Evolutionary conservation across 192 early-diverging fungal genomes (phyloP), one percentile per base, ranked within the genome.

Genomic region (Podochytrium sp.): DNA sequence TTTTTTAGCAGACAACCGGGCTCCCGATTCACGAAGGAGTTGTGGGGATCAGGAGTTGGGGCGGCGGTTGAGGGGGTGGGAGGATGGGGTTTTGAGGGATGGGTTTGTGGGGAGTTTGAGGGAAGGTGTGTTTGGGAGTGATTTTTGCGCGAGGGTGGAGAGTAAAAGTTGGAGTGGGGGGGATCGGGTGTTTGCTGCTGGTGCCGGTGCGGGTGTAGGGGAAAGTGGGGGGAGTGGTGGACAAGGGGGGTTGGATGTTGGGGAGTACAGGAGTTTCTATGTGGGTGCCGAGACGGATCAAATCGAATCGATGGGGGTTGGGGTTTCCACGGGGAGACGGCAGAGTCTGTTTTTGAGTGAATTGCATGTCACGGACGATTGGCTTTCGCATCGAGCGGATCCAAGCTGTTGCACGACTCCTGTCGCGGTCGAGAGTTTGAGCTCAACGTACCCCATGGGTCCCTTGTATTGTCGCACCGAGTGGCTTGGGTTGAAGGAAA

Each of bases 121-220:
- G 51, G 66, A 69, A 23, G 66, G 66, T 30, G 52, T 47, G 32
- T 69, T 69, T 56, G 66, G 66, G n/a, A n/a, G 33, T 2, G 66
- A 69, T 35, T 69, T 69, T 55, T 29, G 18, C 12, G 66, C 66
- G 1, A n/a, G n/a, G n/a, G n/a, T n/a, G n/a, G n/a, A n/a, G n/a
- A n/a, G n/a, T n/a, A n/a, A n/a, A n/a, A n/a, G n/a, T n/a, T n/a
- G n/a, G n/a, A n/a, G n/a, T n/a, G n/a, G n/a, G n/a, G n/a, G n/a
- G n/a, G n/a, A n/a, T n/a, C n/a, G n/a, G n/a, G n/a, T n/a, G n/a
- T n/a, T n/a, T n/a, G n/a, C n/a, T n/a, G n/a, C n/a, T n/a, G n/a
- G n/a, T n/a, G n/a, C n/a, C n/a, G n/a, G 47, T 49, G 47, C 12
- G 47, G 12, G 47, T 49, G 12, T 49, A 49, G 12, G 47, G n/a